Percentiles rank a stretch among this genome's conserved stretches.
phyloP scores from a whole-genome alignment of 495 filamentous ascomycete genomes.

The Aspergillus haitiensis region DNA sequence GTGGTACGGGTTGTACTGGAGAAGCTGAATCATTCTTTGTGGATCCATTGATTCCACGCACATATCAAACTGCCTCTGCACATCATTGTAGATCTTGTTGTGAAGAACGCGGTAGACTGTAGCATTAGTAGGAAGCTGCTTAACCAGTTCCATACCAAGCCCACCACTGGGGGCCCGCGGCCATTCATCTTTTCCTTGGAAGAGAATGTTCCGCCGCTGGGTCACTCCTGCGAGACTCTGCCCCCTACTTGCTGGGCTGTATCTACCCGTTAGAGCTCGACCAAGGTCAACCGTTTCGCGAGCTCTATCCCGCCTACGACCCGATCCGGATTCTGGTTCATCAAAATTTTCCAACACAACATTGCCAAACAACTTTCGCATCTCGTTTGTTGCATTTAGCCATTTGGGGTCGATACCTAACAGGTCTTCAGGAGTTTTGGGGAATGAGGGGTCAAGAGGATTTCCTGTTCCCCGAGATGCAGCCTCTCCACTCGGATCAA shows the following conservation, averaged over 20 bases:
- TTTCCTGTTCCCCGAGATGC: slow-evolving; percentile 26
- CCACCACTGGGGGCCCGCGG: slow-evolving; percentile 77
- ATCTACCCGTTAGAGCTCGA: slow-evolving; percentile 63
- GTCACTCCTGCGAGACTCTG: slow-evolving; percentile 68
- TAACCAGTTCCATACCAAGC: slow-evolving; percentile 76
- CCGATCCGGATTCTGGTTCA: slow-evolving; percentile 51
- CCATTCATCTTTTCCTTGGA: slow-evolving; percentile 91
- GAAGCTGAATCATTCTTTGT: slow-evolving; percentile 62
- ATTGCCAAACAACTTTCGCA: slow-evolving; percentile 88
- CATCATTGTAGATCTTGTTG: slow-evolving; percentile 68
- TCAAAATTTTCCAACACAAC: slow-evolving; percentile 67
- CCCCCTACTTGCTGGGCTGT: slow-evolving; percentile 55
- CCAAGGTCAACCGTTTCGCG: slow-evolving; percentile 65
- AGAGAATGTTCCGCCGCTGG: slow-evolving; percentile 74
- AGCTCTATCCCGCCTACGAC: slow-evolving; percentile 53
- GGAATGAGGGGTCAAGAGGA: slow-evolving; percentile 46
- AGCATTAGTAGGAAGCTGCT: slow-evolving; percentile 50
- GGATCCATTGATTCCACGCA: slow-evolving; percentile 83
- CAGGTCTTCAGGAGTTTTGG: slow-evolving; percentile 52
- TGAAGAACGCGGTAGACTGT: slow-evolving; percentile 71
- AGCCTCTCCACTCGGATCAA: slow-evolving; percentile 28
- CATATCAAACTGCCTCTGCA: slow-evolving; percentile 73
- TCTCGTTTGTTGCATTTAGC: slow-evolving; percentile 87
- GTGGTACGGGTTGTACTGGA: slow-evolving; percentile 81
- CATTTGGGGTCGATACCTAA: slow-evolving; percentile 74